Conservation (phyloP, 306 rosid genomes). For the Castanea mollissima region DNA sequence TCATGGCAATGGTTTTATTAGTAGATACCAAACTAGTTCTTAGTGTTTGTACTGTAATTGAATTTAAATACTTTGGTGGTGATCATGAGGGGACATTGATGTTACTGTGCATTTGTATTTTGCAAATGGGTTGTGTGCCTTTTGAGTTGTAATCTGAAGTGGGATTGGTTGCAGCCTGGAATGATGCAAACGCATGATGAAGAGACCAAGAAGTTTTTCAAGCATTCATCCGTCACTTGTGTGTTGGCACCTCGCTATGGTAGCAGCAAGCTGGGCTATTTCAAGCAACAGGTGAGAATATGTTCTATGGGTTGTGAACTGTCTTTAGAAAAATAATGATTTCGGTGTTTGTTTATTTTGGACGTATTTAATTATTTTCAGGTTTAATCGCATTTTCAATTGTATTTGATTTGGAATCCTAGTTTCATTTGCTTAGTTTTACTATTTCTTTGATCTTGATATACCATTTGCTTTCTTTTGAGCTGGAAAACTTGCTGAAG, state of each 20-base stretch:
- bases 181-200: conserved; percentile 92
- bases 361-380: neutral
- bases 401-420: neutral
- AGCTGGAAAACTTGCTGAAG: conserved; percentile 14
- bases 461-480: conserved; percentile 6
- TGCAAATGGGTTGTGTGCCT: neutral
- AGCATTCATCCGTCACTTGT: conserved; percentile 89
- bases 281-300: conserved; percentile 72
- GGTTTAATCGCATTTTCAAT: neutral
- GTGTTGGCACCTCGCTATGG: conserved; percentile 81
- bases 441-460: neutral
- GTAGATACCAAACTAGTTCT: too few species aligned
- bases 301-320: neutral
- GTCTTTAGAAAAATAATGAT: neutral
- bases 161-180: conserved; percentile 29
- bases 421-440: neutral
- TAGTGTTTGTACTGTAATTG: too few species aligned
- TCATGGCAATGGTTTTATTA: too few species aligned
- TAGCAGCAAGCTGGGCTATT: conserved; percentile 68
- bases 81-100: too few species aligned
- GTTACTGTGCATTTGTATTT: too few species aligned
- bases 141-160: conserved; percentile 16
- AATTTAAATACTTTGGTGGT: too few species aligned
- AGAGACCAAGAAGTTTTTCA: conserved; percentile 78
- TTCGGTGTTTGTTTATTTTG: neutral